Conservation (phyloP, 2,329 filamentous ascomycete genomes). For the Colletotrichum zoysiae region DNA sequence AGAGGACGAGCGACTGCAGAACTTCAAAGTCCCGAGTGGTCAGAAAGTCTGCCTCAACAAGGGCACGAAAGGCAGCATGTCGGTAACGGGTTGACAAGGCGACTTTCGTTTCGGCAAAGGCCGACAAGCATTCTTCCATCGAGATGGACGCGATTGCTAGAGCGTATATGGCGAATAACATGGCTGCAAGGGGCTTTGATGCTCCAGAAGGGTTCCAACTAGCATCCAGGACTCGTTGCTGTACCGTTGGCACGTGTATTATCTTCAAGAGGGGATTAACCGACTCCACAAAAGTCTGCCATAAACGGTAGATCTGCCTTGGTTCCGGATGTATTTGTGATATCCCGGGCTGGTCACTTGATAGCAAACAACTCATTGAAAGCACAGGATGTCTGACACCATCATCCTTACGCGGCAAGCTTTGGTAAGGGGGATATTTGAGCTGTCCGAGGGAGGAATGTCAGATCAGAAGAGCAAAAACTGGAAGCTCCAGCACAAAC, state of each 20-base stretch:
- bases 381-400: slow-evolving; percentile 36
- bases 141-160: slow-evolving; percentile 46
- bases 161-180: slow-evolving; percentile 48
- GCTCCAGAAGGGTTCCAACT: slow-evolving; percentile 44
- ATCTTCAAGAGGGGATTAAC: slow-evolving; percentile 51
- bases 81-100: slow-evolving; percentile 45
- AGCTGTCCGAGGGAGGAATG: not conserved
- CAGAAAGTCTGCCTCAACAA: slow-evolving; percentile 46
- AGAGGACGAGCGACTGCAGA: slow-evolving; percentile 48
- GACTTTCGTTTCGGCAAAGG: slow-evolving; percentile 41
- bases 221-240: slow-evolving; percentile 49
- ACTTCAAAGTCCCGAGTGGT: slow-evolving; percentile 48
- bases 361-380: slow-evolving; percentile 30
- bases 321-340: slow-evolving; percentile 48
- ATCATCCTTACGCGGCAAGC: slow-evolving; percentile 44
- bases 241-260: slow-evolving; percentile 49
- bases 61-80: slow-evolving; percentile 44
- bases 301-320: slow-evolving; percentile 47
- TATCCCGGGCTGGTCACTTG: not conserved
- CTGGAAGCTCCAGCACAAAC: no score
- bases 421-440: slow-evolving; percentile 42
- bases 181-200: slow-evolving; percentile 43
- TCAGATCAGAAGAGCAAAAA: not conserved
- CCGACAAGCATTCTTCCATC: slow-evolving; percentile 34
- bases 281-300: slow-evolving; percentile 51